These are phyloP conservation scores for Podaxis sp. DNA, from an alignment of 768 basidiomycete genomes.

Conservation along the genomic window DNA sequence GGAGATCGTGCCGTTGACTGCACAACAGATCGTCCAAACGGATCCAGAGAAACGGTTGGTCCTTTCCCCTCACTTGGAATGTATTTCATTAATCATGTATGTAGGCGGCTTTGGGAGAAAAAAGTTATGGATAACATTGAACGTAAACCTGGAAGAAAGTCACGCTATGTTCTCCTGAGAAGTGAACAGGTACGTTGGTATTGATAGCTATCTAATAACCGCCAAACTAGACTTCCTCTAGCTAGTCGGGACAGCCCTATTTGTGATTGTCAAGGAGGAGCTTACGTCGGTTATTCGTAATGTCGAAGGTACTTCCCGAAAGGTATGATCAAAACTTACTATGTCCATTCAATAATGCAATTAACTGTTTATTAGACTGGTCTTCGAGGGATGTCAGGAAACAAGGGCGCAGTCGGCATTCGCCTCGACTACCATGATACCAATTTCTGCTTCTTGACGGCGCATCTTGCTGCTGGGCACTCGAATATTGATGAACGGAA, in stretches of 20 bases:
- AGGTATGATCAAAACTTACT: conserved; percentile 43
- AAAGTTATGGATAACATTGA: conserved; percentile 78
- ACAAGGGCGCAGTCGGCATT: conserved; percentile 95
- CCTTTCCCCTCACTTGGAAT: background rate
- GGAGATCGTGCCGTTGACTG: conserved; percentile 97
- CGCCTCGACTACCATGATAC: conserved; percentile 90
- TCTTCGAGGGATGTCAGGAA: conserved; percentile 90
- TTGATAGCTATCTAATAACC: conserved; percentile 4
- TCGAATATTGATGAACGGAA: conserved; percentile 86
- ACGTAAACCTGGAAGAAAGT: conserved; percentile 58
- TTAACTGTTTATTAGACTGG: conserved; percentile 54
- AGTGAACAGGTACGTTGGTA: conserved; percentile 74
- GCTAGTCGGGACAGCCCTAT: conserved; percentile 92
- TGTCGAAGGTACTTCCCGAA: conserved; percentile 89
- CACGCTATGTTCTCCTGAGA: conserved; percentile 79
- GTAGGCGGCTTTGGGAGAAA: conserved; percentile 82
- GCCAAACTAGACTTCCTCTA: conserved; percentile 26
- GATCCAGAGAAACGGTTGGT: conserved; percentile 86
- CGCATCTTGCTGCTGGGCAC: conserved; percentile 96
- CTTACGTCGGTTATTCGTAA: conserved; percentile 79
- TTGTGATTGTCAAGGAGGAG: conserved; percentile 78
- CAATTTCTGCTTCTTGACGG: conserved; percentile 91
- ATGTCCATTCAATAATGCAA: background rate
- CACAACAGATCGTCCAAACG: conserved; percentile 93
- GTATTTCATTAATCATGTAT: background rate